Percentiles rank a stretch among this genome's conserved stretches.
These are phyloP conservation scores for Penicillium sp. DNA, from an alignment of 2,329 filamentous ascomycete species.

Conservation along the genomic window DNA sequence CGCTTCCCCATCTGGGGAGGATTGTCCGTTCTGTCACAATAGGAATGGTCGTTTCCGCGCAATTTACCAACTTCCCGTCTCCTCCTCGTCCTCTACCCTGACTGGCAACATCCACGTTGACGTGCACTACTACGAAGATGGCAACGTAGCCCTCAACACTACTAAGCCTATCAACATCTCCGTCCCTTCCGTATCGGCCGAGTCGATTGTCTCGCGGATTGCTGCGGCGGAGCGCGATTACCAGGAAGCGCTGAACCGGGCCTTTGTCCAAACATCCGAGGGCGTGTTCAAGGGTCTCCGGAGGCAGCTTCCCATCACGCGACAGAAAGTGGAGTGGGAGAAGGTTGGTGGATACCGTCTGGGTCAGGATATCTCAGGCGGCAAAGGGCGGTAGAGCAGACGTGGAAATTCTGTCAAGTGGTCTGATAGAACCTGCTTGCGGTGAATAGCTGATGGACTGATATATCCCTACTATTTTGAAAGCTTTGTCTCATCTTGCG, in stretches of 20 bases:
- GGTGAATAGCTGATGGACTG: neutral
- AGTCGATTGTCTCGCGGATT: conserved; percentile 75
- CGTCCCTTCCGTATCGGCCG: conserved; percentile 61
- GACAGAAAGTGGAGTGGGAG: conserved; percentile 99
- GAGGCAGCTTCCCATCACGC: conserved; percentile 89
- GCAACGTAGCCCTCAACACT: conserved; percentile 92
- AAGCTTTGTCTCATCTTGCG: conserved; percentile 2
- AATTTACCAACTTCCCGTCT: conserved; percentile 73
- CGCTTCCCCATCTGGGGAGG: neutral
- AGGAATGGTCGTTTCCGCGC: conserved; percentile 97
- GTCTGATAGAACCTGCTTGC: neutral
- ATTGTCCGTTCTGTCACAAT: neutral
- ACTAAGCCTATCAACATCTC: conserved; percentile 68
- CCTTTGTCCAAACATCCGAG: conserved; percentile 84
- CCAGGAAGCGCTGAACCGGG: conserved; percentile 91
- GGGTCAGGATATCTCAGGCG: conserved; percentile 74
- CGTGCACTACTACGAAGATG: conserved; percentile 99
- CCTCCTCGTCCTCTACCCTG: conserved; percentile 57
- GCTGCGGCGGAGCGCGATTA: conserved; percentile 82
- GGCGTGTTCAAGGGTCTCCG: conserved; percentile 91
- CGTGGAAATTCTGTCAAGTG: conserved; percentile 2
- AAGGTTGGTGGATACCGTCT: conserved; percentile 91
- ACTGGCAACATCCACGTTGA: conserved; percentile 85
- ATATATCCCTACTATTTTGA: conserved; percentile 5
- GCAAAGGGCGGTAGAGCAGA: conserved; percentile 44